Conservation (phyloP, 2,329 filamentous ascomycete species). For the Cercospora zeae-maydis region DNA sequence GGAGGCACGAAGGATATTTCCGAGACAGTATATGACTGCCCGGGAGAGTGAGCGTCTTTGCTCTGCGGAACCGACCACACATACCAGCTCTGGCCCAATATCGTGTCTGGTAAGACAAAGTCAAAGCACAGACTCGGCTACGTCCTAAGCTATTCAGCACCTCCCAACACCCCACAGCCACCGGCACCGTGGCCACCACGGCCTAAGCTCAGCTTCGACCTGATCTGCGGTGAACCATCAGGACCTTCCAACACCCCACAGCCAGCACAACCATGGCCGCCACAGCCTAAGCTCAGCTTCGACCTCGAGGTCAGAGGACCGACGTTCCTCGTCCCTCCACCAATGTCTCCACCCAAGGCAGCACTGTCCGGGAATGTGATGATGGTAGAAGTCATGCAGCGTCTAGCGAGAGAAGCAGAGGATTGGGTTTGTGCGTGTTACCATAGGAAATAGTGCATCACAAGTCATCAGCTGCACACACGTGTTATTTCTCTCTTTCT, state of each 20-base stretch:
- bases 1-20: not conserved
- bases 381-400: not conserved
- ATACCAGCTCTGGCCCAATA: not conserved
- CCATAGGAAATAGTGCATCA: not conserved
- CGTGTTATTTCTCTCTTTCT: not conserved
- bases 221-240: not conserved
- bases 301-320: too few species aligned
- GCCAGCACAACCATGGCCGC: too few species aligned
- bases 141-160: not conserved
- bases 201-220: not conserved
- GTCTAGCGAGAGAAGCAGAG: not conserved
- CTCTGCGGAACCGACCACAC: not conserved
- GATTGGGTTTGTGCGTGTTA: not conserved
- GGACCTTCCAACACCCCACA: too few species aligned
- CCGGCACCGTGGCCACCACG: not conserved
- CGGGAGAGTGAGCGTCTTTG: not conserved
- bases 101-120: not conserved
- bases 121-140: not conserved
- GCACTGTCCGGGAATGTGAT: not conserved
- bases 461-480: not conserved
- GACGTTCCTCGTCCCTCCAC: not conserved
- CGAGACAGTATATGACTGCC: not conserved
- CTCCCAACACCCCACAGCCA: not conserved
- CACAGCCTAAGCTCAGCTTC: too few species aligned
- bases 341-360: not conserved